Conservation (phyloP, 768 basidiomycete genomes). For the Amanita pseudoporphyria region DNA sequence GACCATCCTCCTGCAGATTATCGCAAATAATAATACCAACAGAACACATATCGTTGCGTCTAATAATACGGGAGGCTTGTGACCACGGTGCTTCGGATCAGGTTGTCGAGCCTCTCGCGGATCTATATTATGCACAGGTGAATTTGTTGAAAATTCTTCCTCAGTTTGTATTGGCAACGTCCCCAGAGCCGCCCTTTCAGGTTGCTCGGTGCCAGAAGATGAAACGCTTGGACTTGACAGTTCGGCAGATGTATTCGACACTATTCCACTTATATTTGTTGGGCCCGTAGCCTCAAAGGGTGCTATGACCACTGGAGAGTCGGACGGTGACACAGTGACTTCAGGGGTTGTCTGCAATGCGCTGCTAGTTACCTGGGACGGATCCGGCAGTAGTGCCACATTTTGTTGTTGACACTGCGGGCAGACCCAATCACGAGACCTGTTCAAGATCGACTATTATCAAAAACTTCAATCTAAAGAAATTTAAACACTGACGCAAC, state of each 20-base stretch:
- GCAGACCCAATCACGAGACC: slow-evolving; percentile 77
- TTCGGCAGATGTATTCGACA: neutral
- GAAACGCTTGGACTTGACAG: neutral
- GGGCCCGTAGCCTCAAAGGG: too few relatives aligned
- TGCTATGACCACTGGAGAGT: too few relatives aligned
- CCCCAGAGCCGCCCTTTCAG: neutral
- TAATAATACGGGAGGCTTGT: slow-evolving; percentile 52
- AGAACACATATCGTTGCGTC: slow-evolving; percentile 70
- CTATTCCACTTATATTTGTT: neutral
- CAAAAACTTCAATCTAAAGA: neutral
- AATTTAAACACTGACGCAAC: slow-evolving; percentile 41
- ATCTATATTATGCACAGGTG: neutral
- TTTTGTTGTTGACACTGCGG: slow-evolving; percentile 64
- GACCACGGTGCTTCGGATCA: slow-evolving; percentile 10
- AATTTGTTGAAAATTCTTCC: neutral
- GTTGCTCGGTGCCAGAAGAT: neutral
- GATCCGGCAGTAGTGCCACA: slow-evolving; percentile 64
- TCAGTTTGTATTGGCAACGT: neutral
- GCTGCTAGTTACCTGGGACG: slow-evolving; percentile 15
- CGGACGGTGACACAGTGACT: neutral
- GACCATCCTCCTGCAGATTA: slow-evolving; percentile 53
- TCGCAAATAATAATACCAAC: slow-evolving; percentile 55
- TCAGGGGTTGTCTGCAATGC: neutral
- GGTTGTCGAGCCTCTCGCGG: neutral
- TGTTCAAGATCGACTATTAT: slow-evolving; percentile 18